Base-by-base conservation (phyloP, 2,329 filamentous ascomycete genomes). In the Metarhizium brunneum region DNA sequence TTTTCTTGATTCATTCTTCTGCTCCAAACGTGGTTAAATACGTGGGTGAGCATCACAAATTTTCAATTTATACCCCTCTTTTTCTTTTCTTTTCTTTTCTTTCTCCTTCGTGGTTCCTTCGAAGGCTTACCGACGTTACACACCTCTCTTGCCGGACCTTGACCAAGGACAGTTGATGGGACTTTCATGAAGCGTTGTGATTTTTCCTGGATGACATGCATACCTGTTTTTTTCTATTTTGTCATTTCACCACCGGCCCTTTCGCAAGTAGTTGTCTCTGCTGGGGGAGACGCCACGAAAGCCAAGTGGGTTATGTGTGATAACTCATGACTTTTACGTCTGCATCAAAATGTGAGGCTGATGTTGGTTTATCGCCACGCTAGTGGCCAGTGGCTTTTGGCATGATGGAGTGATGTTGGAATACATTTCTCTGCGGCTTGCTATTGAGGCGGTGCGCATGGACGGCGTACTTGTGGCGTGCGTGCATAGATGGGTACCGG, bases 1-100 rank as follows among this genome's bases (percentile, higher is more conserved):
- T 20, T 18, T 45, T 45, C n/a, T 45, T 45, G 6, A 6, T 20
- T 20, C 4, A 6, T 45, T 20, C 20, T n/a, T 13, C 45, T 48
- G n/a, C 25, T 29, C 45, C 58, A 62, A 56, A 60, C 56, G 59
- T 58, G 54, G 58, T 57, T 61, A 61, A 62, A 56, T 53, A 61
- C 60, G 59, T 51, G 30, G 14, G 6, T 40, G 36, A 18, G 7
- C 30, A 30, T 29, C 11, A 30, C 25, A 45, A 45, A 11, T 29
- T 29, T 51, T 36, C 32, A 29, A 40, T 32, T 40, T 25, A 50
- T 51, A 38, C n/a, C 29, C 25, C 25, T 25, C 49, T 11, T 20
- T 25, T 35, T 36, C 45, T 40, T 18, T 36, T 42, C 6, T 36
- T 43, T 30, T 18, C 29, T 50, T 16, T 48, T n/a, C 32, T 38